These are phyloP conservation scores for Paracoccidioides lutzii DNA, from an alignment of 2,329 filamentous ascomycete genomes.

Conservation along the genomic window DNA sequence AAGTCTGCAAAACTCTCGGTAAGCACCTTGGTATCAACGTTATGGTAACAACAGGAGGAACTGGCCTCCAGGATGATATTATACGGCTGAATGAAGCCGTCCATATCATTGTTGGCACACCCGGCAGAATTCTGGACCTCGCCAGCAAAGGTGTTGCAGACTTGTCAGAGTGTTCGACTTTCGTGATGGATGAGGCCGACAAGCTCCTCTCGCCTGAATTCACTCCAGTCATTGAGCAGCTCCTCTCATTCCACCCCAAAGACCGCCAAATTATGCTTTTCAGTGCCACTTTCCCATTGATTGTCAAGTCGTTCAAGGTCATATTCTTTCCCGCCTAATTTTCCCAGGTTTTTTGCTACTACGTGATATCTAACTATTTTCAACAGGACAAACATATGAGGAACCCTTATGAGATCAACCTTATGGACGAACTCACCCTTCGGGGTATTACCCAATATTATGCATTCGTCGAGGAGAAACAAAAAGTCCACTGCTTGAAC, in stretches of 20 bases:
- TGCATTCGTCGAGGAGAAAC: constrained; percentile 97
- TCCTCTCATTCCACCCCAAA: constrained; percentile 88
- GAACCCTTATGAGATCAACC: constrained; percentile 93
- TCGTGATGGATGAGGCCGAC: constrained; percentile 99
- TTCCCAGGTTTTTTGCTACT: not conserved
- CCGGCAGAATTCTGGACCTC: constrained; percentile 88
- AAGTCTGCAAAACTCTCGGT: constrained; percentile 96
- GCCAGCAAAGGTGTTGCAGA: constrained; percentile 95
- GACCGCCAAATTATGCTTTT: constrained; percentile 99
- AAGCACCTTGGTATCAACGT: constrained; percentile 96
- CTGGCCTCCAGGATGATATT: constrained; percentile 89
- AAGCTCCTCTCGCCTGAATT: constrained; percentile 95
- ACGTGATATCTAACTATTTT: not conserved
- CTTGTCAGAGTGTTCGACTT: constrained; percentile 89
- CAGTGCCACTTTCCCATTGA: constrained; percentile 91
- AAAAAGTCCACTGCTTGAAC: constrained; percentile 98
- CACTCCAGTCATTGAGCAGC: constrained; percentile 91
- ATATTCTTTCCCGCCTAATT: not conserved
- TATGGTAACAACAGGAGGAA: constrained; percentile 98
- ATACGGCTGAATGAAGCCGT: constrained; percentile 86
- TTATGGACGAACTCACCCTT: constrained; percentile 97
- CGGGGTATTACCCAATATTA: constrained; percentile 99
- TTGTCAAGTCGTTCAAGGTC: constrained; percentile 86
- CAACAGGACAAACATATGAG: constrained; percentile 83
- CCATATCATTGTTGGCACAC: constrained; percentile 95